Base-by-base conservation (phyloP, 495 filamentous ascomycete genomes). In the Hypoxylon lenormandii region DNA sequence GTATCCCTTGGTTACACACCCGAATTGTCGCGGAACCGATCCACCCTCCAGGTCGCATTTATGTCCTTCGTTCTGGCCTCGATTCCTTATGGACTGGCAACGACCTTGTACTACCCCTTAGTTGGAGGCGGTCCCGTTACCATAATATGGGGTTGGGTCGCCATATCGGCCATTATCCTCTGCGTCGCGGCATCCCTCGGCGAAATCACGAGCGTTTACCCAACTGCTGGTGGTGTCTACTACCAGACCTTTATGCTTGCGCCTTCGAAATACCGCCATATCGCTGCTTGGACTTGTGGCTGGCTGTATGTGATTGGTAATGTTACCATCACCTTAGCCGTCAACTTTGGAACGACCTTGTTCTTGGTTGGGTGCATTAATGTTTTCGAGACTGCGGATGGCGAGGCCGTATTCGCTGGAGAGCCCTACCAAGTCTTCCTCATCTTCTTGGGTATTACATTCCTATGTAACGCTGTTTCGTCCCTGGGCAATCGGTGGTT, bases 251-350 rank as follows among this genome's bases (percentile, higher is more conserved):
- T 81, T 69, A 85, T 85, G 81, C 76, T 87, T 1, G 79, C 84
- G 5, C 76, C 84, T 7, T 58, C 72, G 1, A 40, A 40, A 2
- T 79, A 75, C 58, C 78, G 80, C 49, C 75, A 77, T 12, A 64
- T 87, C 6, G 73, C 87, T 3, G 88, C 87, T 11, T 91, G 89
- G 79, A 84, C 89, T 56, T 89, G 83, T 64, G 88, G 86, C 53
- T 91, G 89, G 89, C 76, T 87, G 18, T 90, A 86, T 72, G 80
- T 89, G 6, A 84, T 90, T 19, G 89, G 88, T 22, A 90, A 90
- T 70, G 88, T 89, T 76, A 90, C 88, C 26, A 90, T 90, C 54
- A 91, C 88, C 0, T 79, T 90, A 40, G 84, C 87, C 5, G 88
- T 90, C 28, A 88, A 90, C 66, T 91, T 91, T 61, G 89, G 87